Percentiles rank a stretch among this genome's conserved stretches.
These are phyloP conservation scores for Oropetium thomaeum DNA, from an alignment of 176 grass and related monocot genomes.

Conservation along the genomic window DNA sequence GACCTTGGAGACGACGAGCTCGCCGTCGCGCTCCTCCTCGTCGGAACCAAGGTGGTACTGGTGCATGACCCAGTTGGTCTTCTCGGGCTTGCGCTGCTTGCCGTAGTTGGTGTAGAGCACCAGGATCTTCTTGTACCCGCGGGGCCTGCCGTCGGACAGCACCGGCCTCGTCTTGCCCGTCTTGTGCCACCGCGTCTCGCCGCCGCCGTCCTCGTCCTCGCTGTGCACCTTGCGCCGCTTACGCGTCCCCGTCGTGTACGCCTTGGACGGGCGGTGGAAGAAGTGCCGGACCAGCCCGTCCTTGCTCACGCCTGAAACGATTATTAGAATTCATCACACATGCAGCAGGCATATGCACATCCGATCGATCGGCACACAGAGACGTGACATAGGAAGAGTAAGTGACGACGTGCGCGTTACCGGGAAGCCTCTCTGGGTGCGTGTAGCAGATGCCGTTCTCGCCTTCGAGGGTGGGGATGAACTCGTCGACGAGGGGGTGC, in stretches of 20 bases:
- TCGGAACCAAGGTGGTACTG: constrained; percentile 85
- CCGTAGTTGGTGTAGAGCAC: constrained; percentile 94
- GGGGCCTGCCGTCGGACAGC: constrained; percentile 34
- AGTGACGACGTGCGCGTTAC: too few relatives aligned
- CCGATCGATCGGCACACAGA: neutral
- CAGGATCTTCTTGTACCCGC: constrained; percentile 86
- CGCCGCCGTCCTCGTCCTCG: constrained; percentile 55
- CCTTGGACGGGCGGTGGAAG: constrained; percentile 86
- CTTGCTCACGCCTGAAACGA: constrained; percentile 51
- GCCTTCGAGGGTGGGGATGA: constrained; percentile 77
- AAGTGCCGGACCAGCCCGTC: constrained; percentile 82
- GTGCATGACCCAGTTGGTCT: constrained; percentile 97
- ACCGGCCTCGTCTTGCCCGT: constrained; percentile 86
- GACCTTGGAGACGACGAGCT: constrained; percentile 89
- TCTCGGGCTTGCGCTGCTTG: constrained; percentile 88
- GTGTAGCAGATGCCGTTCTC: constrained; percentile 94
- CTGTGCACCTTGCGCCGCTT: constrained; percentile 86
- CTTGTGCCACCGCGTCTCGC: constrained; percentile 94
- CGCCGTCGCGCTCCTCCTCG: constrained; percentile 87
- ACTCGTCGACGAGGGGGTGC: constrained; percentile 80
- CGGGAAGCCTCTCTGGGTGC: constrained; percentile 71
- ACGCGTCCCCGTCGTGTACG: constrained; percentile 86
- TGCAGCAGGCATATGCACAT: neutral
- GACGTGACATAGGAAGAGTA: too few relatives aligned
- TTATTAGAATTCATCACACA: too few relatives aligned